Percentiles rank a stretch among this genome's conserved stretches.
Conservation (phyloP, 2,329 filamentous ascomycete species). For the Colletotrichum spinosum region DNA sequence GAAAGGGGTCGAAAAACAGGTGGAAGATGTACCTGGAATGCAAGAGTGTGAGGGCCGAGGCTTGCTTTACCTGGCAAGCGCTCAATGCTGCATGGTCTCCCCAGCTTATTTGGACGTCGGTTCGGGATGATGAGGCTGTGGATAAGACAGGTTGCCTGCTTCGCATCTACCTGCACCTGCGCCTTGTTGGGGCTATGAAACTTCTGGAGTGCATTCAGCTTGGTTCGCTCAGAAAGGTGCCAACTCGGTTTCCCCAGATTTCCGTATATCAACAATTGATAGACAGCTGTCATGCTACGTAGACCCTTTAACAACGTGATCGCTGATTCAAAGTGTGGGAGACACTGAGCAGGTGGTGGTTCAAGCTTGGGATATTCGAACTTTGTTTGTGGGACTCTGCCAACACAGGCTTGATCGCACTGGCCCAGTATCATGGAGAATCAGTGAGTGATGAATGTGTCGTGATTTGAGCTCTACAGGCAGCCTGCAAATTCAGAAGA, state of each 20-base stretch:
- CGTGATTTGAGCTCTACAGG: too few species aligned
- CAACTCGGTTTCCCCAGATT: conserved; percentile 8
- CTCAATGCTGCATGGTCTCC: conserved; percentile 20
- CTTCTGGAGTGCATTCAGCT: conserved; percentile 23
- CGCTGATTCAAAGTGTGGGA: too few species aligned
- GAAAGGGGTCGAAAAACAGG: not conserved
- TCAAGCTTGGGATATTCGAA: too few species aligned
- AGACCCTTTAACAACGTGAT: too few species aligned
- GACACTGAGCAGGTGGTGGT: too few species aligned
- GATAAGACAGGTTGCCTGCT: not conserved
- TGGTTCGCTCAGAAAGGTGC: not conserved
- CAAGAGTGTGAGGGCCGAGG: conserved; percentile 20
- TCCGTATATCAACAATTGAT: conserved; percentile 6
- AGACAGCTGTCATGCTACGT: conserved; percentile 6
- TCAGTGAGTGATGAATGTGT: too few species aligned
- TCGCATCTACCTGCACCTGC: not conserved
- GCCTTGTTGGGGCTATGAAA: conserved; percentile 18
- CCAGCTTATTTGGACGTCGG: not conserved
- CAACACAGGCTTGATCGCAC: too few species aligned
- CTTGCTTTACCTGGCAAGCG: conserved; percentile 10
- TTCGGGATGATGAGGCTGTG: conserved; percentile 18
- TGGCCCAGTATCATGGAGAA: too few species aligned
- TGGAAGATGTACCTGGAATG: not conserved
- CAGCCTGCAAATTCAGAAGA: too few species aligned
- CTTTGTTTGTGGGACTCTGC: too few species aligned